Conservation (phyloP, 2,329 filamentous ascomycete genomes). For the Exophiala bonariae region DNA sequence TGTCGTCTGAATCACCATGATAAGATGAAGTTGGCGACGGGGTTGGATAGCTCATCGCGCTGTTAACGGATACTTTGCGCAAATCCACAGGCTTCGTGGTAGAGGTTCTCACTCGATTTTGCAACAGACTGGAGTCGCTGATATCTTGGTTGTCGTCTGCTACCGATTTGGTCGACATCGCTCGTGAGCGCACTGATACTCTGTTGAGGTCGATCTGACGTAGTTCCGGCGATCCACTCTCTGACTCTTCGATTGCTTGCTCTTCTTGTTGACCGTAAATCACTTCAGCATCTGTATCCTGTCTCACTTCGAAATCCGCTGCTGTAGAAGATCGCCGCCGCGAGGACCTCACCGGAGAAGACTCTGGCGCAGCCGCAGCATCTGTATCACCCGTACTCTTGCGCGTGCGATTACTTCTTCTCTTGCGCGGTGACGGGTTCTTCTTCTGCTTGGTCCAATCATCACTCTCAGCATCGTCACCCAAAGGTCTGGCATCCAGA, state of each 20-base stretch:
- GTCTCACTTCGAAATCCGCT: slow-evolving; percentile 12
- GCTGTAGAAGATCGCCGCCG: neutral
- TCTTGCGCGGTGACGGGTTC: slow-evolving; percentile 19
- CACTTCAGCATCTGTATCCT: slow-evolving; percentile 19
- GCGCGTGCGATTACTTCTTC: slow-evolving; percentile 7
- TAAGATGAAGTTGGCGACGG: slow-evolving; percentile 28
- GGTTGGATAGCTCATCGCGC: slow-evolving; percentile 29
- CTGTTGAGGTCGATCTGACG: slow-evolving; percentile 24
- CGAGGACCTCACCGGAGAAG: slow-evolving; percentile 2
- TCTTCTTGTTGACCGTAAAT: neutral
- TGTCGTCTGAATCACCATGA: slow-evolving; percentile 22
- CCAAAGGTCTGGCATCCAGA: slow-evolving; percentile 25
- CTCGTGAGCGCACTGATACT: slow-evolving; percentile 18
- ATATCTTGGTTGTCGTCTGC: neutral
- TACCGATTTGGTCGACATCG: slow-evolving; percentile 16
- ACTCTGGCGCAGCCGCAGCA: neutral
- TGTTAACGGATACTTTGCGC: slow-evolving; percentile 26
- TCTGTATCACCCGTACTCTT: slow-evolving; percentile 5
- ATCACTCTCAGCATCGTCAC: slow-evolving; percentile 27
- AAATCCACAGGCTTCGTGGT: slow-evolving; percentile 1
- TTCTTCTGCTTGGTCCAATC: slow-evolving; percentile 25
- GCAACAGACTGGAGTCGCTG: neutral
- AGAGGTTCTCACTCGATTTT: neutral
- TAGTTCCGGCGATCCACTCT: slow-evolving; percentile 15
- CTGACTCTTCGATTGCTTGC: slow-evolving; percentile 3